Evolutionary conservation across 2,329 filamentous ascomycete genomes (phyloP), one percentile per base, ranked within the genome.

Genomic region (Leptoxyphium fumago): DNA sequence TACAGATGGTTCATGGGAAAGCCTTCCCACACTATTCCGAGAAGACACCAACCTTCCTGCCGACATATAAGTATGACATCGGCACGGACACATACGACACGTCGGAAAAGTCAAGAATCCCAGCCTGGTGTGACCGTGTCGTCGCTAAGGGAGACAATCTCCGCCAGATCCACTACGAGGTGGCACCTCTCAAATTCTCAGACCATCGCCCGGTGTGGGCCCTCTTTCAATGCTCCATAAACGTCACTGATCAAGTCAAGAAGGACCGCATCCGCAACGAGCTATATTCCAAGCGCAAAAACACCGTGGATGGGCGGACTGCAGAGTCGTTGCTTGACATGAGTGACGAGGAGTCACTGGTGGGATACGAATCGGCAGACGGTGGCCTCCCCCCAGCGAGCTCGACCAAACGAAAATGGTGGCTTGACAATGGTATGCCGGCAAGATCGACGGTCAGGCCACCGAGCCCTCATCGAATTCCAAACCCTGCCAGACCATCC

Each of bases 161-260:
- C 30, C 78, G 80, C 38, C 91, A 96, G 60, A 69, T 83, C 10
- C 74, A 83, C 29, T 98, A 98, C 63, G 77, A 84, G 55, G 81
- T 77, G 43, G 87, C 88, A 2, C 80, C 85, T 28, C 69, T 98
- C 30, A 77, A 74, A 10, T 94, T 96, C 60, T 98, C 91, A 0
- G 91, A 98, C 58, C 91, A 98, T 62, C 77, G 88, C n/a, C 91
- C 91, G 2, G 89, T 98, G 0, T 95, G 85, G 63, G 88, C 86
- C 10, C 78, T 78, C 0, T 98, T 98, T 58, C 76, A 86, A 52
- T 93, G 88, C 62, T 77, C 73, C 1, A 82, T 96, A 43, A 88
- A 72, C 51, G 78, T 91, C 39, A 69, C 96, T 10, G 76, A 98
- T 52, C 84, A 94, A 59, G 65, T 64, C 18, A 67, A 73, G 43